Base-by-base conservation (phyloP, 768 basidiomycete species). In the Mycena rosella region DNA sequence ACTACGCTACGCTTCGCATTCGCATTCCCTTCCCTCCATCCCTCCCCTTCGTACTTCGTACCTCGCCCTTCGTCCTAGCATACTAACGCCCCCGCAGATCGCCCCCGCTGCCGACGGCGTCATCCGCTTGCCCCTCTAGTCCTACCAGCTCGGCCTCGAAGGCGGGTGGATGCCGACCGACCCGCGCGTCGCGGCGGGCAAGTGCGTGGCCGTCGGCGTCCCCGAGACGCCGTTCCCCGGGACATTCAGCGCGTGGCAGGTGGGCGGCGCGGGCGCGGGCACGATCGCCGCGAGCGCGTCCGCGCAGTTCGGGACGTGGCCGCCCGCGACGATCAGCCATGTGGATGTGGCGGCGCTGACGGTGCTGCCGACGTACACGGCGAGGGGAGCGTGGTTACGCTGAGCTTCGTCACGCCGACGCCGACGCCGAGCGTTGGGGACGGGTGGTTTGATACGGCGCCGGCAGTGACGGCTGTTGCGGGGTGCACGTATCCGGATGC, bases 111-210 rank as follows among this genome's bases (percentile, higher is more conserved):
- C n/a, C 75, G 76, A 27, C 78, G 76, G 51, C 70, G 77, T 32
- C 84, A 63, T 74, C 18, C 42, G 57, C 42, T 58, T 85, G 9
- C 88, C 89, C 0, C 78, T 88, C 70, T 92, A 91, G 91, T 88
- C 87, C 29, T 91, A 91, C 79, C 79, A 86, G 70, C 87, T 91
- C 62, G 91, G 90, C 1, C 80, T 91, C 60, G 78, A 86, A 71
- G 75, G 86, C 55, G 55, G 55, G 15, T 42, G 55, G 55, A 42
- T 57, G 42, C 57, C 57, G 2, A 47, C 57, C 29, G 32, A 91
- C 75, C 91, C 91, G 17, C 81, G 90, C 61, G 75, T 69, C 18
- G 83, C 86, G 13, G 53, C 81, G 15, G 91, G 91, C 30, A 80
- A 81, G 48, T 92, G 90, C 73, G 77, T 63, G 36, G 76, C 79